Base-by-base conservation (phyloP, 2,329 filamentous ascomycete species). In the Teratosphaeria nubilosa region DNA sequence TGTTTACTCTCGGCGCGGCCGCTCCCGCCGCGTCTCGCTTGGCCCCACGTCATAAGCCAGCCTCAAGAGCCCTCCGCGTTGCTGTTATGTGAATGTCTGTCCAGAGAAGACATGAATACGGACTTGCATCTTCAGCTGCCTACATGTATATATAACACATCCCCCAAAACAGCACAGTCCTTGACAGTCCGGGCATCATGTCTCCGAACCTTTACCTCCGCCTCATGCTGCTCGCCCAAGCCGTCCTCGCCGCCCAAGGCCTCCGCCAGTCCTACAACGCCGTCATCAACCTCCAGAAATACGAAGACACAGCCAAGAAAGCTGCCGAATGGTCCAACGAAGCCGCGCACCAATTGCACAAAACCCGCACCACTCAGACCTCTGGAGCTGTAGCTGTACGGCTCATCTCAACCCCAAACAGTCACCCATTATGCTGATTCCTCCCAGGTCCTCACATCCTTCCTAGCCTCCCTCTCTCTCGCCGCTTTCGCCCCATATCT, bases 271-370 rank as follows among this genome's bases (percentile, higher is more conserved):
- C 75, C 56, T 75, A 72, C 59, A 65, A 72, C 52, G 72, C 77
- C 51, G 75, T 78, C 63, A 70, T 65, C 41, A 77, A 76, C 58
- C 72, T 79, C 4, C 71, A 69, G 32, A 71, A 72, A 55, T 79
- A 79, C 64, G 77, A 80, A 63, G 68, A 73, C n/a, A 72, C 72
- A 27, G 68, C 69, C 51, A 69, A 78, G 63, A 77, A 75, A 62
- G 71, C 74, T 16, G 77, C 77, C 9, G 72, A 76, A 60, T 74
- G 74, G 66, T 78, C 76, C 2, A 71, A 71, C 31, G 72, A 72
- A 45, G 77, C 75, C 7, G 74, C 68, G 41, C 62, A 68, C 5
- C 73, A 79, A 62, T 66, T 79, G 24, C 67, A 73, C 63, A 73
- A 74, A 64, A 79, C 77, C 3, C 69, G 76, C 55, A 73, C 69